These are phyloP conservation scores for Rhizopogon roseolus DNA, from an alignment of 768 basidiomycete genomes.

Conservation along the genomic window DNA sequence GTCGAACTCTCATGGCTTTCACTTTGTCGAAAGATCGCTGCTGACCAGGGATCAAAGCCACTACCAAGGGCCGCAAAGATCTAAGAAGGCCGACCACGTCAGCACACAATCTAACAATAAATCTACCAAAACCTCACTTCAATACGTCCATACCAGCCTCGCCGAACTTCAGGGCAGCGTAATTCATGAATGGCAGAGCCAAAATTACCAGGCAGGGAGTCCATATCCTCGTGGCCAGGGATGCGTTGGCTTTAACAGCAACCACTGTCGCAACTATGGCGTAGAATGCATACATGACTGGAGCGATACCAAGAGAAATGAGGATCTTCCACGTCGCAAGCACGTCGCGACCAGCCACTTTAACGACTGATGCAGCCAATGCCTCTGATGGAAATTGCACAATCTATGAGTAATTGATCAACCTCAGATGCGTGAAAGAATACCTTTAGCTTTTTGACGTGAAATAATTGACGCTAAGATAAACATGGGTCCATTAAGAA, in stretches of 20 bases:
- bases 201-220: slow-evolving; percentile 76
- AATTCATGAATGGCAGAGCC: slow-evolving; percentile 82
- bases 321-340: slow-evolving; percentile 97
- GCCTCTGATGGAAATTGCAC: slow-evolving; percentile 58
- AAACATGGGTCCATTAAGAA: slow-evolving; percentile 92
- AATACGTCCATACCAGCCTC: slow-evolving; percentile 97
- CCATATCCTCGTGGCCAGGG: slow-evolving; percentile 59
- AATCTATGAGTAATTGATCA: neutral
- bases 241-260: slow-evolving; percentile 60
- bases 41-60: slow-evolving; percentile 87
- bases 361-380: slow-evolving; percentile 90
- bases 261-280: slow-evolving; percentile 73
- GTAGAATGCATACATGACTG: slow-evolving; percentile 80
- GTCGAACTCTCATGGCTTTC: slow-evolving; percentile 63
- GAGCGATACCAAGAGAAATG: slow-evolving; percentile 87
- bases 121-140: slow-evolving; percentile 57
- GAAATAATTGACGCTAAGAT: slow-evolving; percentile 85
- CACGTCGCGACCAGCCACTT: slow-evolving; percentile 95
- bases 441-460: slow-evolving; percentile 85
- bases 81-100: slow-evolving; percentile 33
- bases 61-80: slow-evolving; percentile 83
- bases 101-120: neutral
- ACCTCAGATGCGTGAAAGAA: neutral
- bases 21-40: slow-evolving; percentile 74
- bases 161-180: slow-evolving; percentile 93